phyloP scores from a whole-genome alignment of 768 basidiomycete species.

The Candolleomyces efflorescens region DNA sequence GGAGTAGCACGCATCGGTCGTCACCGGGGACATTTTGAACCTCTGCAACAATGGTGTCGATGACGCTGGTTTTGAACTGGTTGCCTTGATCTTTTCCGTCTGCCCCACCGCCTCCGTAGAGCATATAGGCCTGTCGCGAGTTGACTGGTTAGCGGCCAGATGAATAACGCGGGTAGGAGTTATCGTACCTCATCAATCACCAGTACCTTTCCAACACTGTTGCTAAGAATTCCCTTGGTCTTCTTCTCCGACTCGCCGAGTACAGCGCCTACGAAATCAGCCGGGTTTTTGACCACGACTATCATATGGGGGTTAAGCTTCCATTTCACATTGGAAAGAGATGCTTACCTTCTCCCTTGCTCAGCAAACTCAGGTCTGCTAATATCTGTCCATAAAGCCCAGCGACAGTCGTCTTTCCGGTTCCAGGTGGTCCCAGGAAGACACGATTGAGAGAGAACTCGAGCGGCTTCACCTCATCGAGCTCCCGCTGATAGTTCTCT shows the following conservation, averaged over 20 bases:
- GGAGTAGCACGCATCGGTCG: conserved; percentile 61
- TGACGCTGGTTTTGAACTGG: conserved; percentile 60
- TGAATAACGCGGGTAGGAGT: background rate
- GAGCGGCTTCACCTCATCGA: conserved; percentile 49
- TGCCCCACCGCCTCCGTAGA: conserved; percentile 46
- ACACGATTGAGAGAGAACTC: conserved; percentile 57
- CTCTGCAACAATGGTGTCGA: conserved; percentile 73
- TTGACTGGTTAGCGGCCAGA: background rate
- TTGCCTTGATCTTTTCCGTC: conserved; percentile 33
- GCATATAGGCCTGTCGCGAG: conserved; percentile 69
- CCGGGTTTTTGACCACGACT: conserved; percentile 67
- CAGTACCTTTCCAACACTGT: conserved; percentile 59
- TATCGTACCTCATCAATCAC: conserved; percentile 61
- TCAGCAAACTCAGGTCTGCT: conserved; percentile 57
- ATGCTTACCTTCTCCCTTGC: conserved; percentile 61
- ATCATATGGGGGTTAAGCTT: background rate
- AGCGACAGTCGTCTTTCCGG: conserved; percentile 70
- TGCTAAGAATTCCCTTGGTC: conserved; percentile 59
- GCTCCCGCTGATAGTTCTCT: conserved; percentile 57
- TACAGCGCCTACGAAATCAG: conserved; percentile 60
- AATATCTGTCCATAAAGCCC: conserved; percentile 63
- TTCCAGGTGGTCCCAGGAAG: conserved; percentile 66
- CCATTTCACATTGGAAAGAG: background rate
- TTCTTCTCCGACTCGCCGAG: conserved; percentile 61
- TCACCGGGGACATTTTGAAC: conserved; percentile 67